Base-by-base conservation (phyloP, 805 yeast genomes). In the Zygoascus ofunaensis region DNA sequence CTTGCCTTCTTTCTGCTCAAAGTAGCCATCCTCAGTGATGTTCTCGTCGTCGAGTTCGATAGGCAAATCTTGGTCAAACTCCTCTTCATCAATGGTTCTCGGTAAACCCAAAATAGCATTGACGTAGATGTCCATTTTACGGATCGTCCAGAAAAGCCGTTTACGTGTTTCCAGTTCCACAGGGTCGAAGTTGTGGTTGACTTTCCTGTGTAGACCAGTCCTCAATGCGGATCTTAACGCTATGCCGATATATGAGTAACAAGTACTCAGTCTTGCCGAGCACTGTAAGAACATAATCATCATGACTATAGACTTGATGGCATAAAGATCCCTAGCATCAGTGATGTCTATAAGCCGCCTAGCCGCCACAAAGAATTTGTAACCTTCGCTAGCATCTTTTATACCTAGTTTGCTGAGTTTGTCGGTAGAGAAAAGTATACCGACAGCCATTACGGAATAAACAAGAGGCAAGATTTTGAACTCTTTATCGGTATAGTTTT, bases 71-170 rank as follows among this genome's bases (percentile, higher is more conserved):
- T 87, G 96, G 63, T 87, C 95, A 51, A 85, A 79, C 53, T 86
- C 94, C 49, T 80, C 84, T 49, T 80, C 82, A 40, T 76, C 68
- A 15, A 87, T 74, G 2, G 87, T 76, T 46, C 86, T 68, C 1
- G 97, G 97, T 41, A 87, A 68, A 1, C 95, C 96, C 51, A 89
- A 60, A 66, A 87, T 79, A 5, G 95, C 82, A 59, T 84, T 85
- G 55, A 87, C 84, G 59, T 89, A 87, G 37, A 86, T 78, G 57
- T 89, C 96, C 82, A 87, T 82, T 60, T 87, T 87, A 60, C 84
- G 82, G 49, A 87, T 80, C 1, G 95, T 82, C 84, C 90, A 87
- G 60, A 87, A 87, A 35, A 89, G 64, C 47, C 96, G 70, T 61
- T 87, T 87, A 48, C 94, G 70, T 1, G 85, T 82, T 57, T 89